Evolutionary conservation across 768 basidiomycete genomes (phyloP).

Genomic region (Amanita polypyramis): DNA sequence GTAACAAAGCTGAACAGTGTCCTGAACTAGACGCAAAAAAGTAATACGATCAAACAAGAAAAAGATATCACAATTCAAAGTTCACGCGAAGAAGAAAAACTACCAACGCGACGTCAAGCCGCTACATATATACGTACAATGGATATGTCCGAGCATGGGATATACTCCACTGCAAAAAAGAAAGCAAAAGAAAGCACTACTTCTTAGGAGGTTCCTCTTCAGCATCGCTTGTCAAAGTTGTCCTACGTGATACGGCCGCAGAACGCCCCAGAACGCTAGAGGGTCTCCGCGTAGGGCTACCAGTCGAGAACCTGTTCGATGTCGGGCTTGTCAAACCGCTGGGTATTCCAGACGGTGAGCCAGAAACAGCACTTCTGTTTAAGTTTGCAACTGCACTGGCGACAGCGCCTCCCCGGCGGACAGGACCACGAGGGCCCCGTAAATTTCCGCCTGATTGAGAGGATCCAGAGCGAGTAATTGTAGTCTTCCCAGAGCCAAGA

Average conservation of each 20-base stretch:
- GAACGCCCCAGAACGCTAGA: constrained; percentile 40
- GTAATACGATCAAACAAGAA: no score
- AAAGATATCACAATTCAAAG: no score
- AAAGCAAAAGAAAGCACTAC: constrained; percentile 8
- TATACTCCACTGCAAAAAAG: neutral
- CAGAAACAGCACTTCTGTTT: constrained; percentile 36
- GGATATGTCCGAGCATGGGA: neutral
- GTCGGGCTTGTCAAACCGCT: constrained; percentile 24
- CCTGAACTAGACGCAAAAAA: no score
- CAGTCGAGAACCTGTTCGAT: constrained; percentile 35
- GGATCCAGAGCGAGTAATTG: constrained; percentile 40
- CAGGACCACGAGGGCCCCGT: constrained; percentile 41
- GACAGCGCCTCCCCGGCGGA: constrained; percentile 32
- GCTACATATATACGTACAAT: constrained; percentile 2
- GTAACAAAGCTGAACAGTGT: no score
- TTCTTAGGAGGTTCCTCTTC: constrained; percentile 57
- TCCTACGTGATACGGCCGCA: constrained; percentile 54
- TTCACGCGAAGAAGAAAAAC: no score
- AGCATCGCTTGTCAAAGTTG: constrained; percentile 68
- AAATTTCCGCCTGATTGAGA: constrained; percentile 23
- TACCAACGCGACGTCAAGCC: constrained; percentile 4
- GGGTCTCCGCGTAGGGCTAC: constrained; percentile 25
- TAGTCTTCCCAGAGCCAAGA: constrained; percentile 25
- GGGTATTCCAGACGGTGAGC: constrained; percentile 23
- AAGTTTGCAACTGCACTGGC: constrained; percentile 46